Evolutionary conservation across 345 rosid species (phyloP).

Genomic region (Microcos paniculata): DNA sequence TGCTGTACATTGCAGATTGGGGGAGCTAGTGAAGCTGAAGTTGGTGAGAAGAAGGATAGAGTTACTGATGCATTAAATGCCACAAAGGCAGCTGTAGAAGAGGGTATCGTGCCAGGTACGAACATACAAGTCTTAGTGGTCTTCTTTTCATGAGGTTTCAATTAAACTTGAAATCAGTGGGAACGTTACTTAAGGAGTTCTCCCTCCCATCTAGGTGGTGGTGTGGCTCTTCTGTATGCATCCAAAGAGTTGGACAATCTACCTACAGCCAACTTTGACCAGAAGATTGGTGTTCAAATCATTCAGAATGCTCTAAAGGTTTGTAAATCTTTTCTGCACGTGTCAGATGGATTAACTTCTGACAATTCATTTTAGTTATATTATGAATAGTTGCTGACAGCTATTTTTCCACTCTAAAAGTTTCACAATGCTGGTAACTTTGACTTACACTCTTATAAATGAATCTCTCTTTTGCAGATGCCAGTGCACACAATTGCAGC

Average conservation of each 20-base stretch:
- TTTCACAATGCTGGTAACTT: background rate
- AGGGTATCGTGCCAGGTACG: constrained; percentile 95
- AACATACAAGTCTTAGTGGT: background rate
- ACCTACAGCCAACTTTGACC: constrained; percentile 86
- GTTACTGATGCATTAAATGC: constrained; percentile 97
- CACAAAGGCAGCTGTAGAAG: constrained; percentile 98
- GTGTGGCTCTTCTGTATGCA: constrained; percentile 92
- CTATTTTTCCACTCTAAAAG: background rate
- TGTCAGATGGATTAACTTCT: background rate
- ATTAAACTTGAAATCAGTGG: background rate
- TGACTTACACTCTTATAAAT: background rate
- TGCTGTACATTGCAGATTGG: constrained; percentile 60
- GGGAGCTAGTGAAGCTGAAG: constrained; percentile 97
- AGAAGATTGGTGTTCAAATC: constrained; percentile 90
- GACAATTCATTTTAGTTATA: background rate
- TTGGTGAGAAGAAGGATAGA: constrained; percentile 89
- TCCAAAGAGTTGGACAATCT: constrained; percentile 83
- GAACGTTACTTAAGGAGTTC: background rate
- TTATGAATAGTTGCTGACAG: background rate
- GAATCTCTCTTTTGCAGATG: constrained; percentile 44
- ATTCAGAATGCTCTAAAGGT: constrained; percentile 98
- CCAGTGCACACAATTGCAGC: constrained; percentile 83
- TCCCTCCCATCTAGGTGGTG: constrained; percentile 61
- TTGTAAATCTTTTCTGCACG: constrained; percentile 6
- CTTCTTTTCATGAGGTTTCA: background rate